Percentiles rank a stretch among this genome's conserved stretches.
These are phyloP conservation scores for Solanum tarijense DNA, from an alignment of 257 asterid genomes.

Conservation along the genomic window DNA sequence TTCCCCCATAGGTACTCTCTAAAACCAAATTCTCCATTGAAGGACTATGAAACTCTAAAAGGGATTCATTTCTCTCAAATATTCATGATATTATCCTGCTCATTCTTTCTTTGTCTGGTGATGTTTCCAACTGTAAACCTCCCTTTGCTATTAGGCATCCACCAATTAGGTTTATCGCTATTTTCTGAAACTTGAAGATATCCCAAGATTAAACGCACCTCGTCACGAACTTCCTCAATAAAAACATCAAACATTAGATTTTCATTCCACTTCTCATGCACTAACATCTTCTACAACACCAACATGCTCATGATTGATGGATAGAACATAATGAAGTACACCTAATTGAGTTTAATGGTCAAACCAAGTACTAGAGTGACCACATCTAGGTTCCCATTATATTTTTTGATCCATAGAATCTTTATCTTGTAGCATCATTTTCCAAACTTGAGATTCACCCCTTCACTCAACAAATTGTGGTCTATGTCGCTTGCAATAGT, in stretches of 20 bases:
- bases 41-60: background rate
- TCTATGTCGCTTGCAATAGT: too few relatives aligned
- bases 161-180: background rate
- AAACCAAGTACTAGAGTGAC: too few relatives aligned
- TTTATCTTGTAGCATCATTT: too few relatives aligned
- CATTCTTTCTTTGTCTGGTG: background rate
- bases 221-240: accelerated
- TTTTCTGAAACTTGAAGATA: too few relatives aligned
- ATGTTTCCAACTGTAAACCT: too few relatives aligned
- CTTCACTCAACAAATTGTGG: too few relatives aligned
- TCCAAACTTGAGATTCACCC: too few relatives aligned
- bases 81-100: background rate
- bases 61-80: background rate
- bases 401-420: too few relatives aligned
- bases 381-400: too few relatives aligned
- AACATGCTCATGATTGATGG: background rate
- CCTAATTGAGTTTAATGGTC: background rate
- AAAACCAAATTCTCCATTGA: background rate
- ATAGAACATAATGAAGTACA: background rate
- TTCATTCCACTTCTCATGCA: background rate
- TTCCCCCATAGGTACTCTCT: background rate
- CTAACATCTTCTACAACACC: background rate
- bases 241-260: background rate
- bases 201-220: background rate
- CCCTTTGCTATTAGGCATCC: too few relatives aligned